A percentile compares a stretch with the other conserved stretches of the same genome.
phyloP scores from a whole-genome alignment of 768 basidiomycete genomes.

The Grammothele lineata region DNA sequence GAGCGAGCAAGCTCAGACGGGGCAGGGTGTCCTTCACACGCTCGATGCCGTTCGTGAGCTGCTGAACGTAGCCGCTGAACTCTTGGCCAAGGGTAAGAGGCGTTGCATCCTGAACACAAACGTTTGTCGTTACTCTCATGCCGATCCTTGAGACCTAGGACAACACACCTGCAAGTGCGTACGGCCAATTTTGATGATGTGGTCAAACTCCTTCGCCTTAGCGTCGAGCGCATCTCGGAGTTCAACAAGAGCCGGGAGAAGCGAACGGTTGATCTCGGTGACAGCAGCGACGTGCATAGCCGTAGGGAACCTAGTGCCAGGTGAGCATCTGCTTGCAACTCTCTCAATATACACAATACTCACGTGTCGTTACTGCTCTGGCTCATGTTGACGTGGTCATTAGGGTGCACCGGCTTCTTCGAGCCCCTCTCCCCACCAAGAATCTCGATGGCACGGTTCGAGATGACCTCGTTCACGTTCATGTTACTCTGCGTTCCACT shows the following conservation, averaged over 20 bases:
- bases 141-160: not conserved
- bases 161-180: slow-evolving; percentile 79
- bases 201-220: slow-evolving; percentile 79
- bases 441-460: slow-evolving; percentile 96
- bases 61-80: slow-evolving; percentile 97
- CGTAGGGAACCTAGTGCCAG: slow-evolving; percentile 78
- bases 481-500: slow-evolving; percentile 99
- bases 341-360: slow-evolving; percentile 25
- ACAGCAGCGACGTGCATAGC: slow-evolving; percentile 99
- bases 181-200: slow-evolving; percentile 97
- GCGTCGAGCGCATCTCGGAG: slow-evolving; percentile 79
- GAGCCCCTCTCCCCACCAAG: slow-evolving; percentile 93
- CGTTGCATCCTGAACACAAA: slow-evolving; percentile 74
- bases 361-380: slow-evolving; percentile 99
- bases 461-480: slow-evolving; percentile 98
- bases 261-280: slow-evolving; percentile 70
- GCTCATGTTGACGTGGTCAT: slow-evolving; percentile 99
- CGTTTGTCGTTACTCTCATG: not conserved
- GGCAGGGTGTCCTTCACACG: slow-evolving; percentile 80
- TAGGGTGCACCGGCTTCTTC: slow-evolving; percentile 97
- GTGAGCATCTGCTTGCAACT: too few relatives aligned
- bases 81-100: slow-evolving; percentile 97
- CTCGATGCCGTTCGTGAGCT: slow-evolving; percentile 85
- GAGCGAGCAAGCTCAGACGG: slow-evolving; percentile 84
- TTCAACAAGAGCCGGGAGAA: slow-evolving; percentile 83